Evolutionary conservation across 75 land plant genomes (phyloP).

Genomic region (Pinus taeda): DNA sequence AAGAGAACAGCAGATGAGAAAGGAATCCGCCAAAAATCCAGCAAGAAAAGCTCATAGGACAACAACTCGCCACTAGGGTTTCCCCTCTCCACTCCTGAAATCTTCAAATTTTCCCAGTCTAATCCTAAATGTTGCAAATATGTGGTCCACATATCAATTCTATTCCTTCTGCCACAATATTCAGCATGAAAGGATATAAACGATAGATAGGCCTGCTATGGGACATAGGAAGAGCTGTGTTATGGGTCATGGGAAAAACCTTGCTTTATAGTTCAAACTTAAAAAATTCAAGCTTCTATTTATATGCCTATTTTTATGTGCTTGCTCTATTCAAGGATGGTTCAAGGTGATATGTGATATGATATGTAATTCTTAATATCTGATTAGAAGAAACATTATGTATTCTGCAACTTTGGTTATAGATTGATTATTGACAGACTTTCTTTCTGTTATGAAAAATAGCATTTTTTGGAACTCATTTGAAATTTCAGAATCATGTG

Average conservation of each 20-base stretch:
- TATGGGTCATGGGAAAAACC: background rate
- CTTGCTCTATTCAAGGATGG: background rate
- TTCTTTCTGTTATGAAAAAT: background rate
- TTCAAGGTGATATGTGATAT: background rate
- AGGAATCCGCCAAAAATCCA: no score
- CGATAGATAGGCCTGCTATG: background rate
- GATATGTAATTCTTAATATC: background rate
- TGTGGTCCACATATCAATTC: no score
- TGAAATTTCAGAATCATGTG: background rate
- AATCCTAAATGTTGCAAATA: no score
- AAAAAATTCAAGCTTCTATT: no score
- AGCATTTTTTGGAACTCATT: background rate
- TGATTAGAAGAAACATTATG: background rate
- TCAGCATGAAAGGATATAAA: background rate
- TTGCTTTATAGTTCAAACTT: background rate
- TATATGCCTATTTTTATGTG: background rate
- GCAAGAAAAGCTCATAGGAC: no score
- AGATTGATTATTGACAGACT: background rate
- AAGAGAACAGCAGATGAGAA: no score
- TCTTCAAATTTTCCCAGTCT: no score
- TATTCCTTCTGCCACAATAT: background rate
- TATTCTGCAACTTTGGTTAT: background rate
- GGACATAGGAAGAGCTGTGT: background rate
- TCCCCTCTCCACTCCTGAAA: no score
- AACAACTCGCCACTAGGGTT: no score